Base-by-base conservation (phyloP, 2,329 filamentous ascomycete genomes). In the Byssothecium circinans region DNA sequence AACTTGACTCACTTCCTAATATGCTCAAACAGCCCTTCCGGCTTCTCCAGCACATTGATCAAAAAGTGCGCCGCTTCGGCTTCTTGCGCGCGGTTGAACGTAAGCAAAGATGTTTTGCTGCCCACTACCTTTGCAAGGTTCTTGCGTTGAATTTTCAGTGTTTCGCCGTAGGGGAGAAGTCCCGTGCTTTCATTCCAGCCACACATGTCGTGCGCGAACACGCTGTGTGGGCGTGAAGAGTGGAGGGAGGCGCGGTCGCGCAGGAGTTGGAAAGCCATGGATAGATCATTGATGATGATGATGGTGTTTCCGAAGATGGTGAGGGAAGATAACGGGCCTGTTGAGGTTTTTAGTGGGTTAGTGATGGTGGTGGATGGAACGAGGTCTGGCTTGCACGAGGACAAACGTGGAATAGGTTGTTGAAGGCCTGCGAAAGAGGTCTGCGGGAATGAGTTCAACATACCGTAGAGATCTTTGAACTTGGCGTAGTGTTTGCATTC, bases 401-500 rank as follows among this genome's bases (percentile, higher is more conserved):
- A n/a, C n/a, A n/a, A n/a, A 30, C 27, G 14, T n/a, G n/a, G n/a
- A n/a, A n/a, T n/a, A n/a, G n/a, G n/a, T n/a, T n/a, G n/a, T n/a
- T n/a, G n/a, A n/a, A 11, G 7, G 11, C 11, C 25, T 27, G 11
- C 11, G 11, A 11, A 27, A 27, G 11, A 27, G 25, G 25, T 27
- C 11, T 27, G 11, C 6, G 25, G 5, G 29, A 32, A 4, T 32
- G 29, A 14, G 7, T 18, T 4, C 19, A 25, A 18, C 19, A 25
- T 17, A 39, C 36, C 37, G 15, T 50, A 45, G n/a, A 62, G 43
- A 12, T 74, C 67, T 52, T 75, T 77, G 49, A 75, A 69, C 36
- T 76, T 64, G 1, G 72, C 43, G 74, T 74, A 77, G 43, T 77
- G 73, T 17, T 69, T 49, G 57, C 64, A 74, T 42, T 77, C 75